A percentile compares a stretch with the other conserved stretches of the same genome.
These are phyloP conservation scores for Evernia prunastri DNA, from an alignment of 495 filamentous ascomycete species.

Conservation along the genomic window DNA sequence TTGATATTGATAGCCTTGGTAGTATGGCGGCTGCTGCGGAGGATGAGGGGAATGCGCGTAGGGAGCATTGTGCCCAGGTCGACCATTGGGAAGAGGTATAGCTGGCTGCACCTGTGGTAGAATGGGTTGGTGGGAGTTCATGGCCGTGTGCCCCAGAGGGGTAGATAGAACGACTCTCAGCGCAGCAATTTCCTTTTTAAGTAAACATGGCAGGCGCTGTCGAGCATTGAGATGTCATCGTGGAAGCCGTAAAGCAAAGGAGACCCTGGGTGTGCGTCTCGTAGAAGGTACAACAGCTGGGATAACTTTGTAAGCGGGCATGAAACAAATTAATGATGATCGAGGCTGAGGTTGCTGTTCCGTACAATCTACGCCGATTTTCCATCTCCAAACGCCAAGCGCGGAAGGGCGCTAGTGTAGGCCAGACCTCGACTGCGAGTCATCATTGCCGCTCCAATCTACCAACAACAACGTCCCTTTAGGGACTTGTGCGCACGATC, in stretches of 20 bases:
- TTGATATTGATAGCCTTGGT: slow-evolving; percentile 44
- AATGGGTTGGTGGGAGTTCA: slow-evolving; percentile 50
- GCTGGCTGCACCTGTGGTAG: slow-evolving; percentile 52
- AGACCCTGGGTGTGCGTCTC: background rate
- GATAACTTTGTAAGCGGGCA: background rate
- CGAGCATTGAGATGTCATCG: slow-evolving; percentile 18
- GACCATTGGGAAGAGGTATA: slow-evolving; percentile 38
- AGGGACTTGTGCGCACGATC: background rate
- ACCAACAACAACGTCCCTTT: background rate
- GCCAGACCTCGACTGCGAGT: background rate
- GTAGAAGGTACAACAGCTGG: background rate
- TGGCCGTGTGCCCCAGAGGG: slow-evolving; percentile 28
- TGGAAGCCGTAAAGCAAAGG: slow-evolving; percentile 19
- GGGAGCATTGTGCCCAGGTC: slow-evolving; percentile 45
- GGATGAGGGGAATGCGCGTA: slow-evolving; percentile 44
- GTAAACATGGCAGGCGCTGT: slow-evolving; percentile 6
- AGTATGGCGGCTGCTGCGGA: slow-evolving; percentile 41
- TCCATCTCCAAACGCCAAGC: background rate
- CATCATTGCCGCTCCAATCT: background rate
- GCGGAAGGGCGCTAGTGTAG: background rate
- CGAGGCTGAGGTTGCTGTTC: background rate
- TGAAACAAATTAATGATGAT: background rate
- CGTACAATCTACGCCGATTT: background rate
- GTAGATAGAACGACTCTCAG: slow-evolving; percentile 46
- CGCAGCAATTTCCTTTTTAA: slow-evolving; percentile 18